Evolutionary conservation across 2,329 filamentous ascomycete genomes (phyloP).

Genomic region (Alternaria arborescens): DNA sequence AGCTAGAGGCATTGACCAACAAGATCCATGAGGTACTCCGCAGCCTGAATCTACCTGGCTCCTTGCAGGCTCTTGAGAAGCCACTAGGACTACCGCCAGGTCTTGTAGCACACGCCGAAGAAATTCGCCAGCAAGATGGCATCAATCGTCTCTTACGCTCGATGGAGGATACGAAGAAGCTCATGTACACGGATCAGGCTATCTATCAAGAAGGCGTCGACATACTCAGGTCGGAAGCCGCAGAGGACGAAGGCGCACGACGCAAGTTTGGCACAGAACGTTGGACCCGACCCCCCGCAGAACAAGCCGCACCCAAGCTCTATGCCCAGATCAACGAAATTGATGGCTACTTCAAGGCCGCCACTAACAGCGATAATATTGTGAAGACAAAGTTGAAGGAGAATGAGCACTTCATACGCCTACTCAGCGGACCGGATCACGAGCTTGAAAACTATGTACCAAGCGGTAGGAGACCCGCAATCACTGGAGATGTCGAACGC

Average conservation of each 20-base stretch:
- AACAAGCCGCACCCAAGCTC: constrained; percentile 74
- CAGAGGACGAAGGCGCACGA: constrained; percentile 80
- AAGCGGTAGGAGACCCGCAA: constrained; percentile 78
- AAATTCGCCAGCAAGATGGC: constrained; percentile 90
- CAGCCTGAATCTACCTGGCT: constrained; percentile 87
- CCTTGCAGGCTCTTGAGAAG: constrained; percentile 92
- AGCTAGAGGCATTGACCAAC: constrained; percentile 82
- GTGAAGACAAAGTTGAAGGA: constrained; percentile 81
- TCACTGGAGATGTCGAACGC: constrained; percentile 81
- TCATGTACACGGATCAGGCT: constrained; percentile 80
- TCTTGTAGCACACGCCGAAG: constrained; percentile 88
- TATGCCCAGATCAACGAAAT: constrained; percentile 81
- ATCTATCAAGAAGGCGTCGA: constrained; percentile 86
- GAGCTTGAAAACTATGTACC: constrained; percentile 89
- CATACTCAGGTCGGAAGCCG: constrained; percentile 78
- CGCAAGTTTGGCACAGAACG: constrained; percentile 85
- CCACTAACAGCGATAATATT: constrained; percentile 70
- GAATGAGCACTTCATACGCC: constrained; percentile 75
- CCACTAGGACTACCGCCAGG: constrained; percentile 87
- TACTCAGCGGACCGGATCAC: constrained; percentile 81
- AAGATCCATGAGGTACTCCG: constrained; percentile 80
- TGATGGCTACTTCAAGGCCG: constrained; percentile 82
- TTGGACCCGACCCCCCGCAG: constrained; percentile 77
- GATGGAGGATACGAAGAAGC: constrained; percentile 87
- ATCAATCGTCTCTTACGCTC: constrained; percentile 78